Evolutionary conservation across 2,329 filamentous ascomycete species (phyloP), one percentile per base, ranked within the genome.

Genomic region (Hymenoscyphus fraxineus): DNA sequence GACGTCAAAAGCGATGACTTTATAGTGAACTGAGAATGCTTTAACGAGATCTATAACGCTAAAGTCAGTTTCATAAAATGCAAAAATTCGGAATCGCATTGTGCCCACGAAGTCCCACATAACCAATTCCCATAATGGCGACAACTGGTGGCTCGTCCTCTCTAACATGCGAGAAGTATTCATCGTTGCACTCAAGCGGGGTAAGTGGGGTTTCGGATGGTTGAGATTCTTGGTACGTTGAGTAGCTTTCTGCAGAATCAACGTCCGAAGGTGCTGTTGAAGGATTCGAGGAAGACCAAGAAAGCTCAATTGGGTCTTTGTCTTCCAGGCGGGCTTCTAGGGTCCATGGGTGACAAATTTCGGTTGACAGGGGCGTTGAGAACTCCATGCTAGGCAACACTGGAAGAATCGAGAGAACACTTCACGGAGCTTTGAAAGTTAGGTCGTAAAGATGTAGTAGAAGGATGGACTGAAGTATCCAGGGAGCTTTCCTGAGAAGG

Each of bases 121-220:
- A 84, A 51, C 82, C 82, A 16, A 83, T 80, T 3, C 82, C 82
- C 32, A 84, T 80, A 39, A 84, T 76, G 60, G 80, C 81, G 2
- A 83, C 77, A 12, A 59, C 38, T 15, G 39, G 5, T 79, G 64
- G 7, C 79, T 76, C 3, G 76, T 55, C 47, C 27, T 60, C 47
- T 54, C 47, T 54, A 27, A 54, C 47, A 54, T 10, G 47, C 27
- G 47, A 54, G 47, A 54, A 54, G 10, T 54, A 54, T 27, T 22
- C 47, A 15, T 54, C 19, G 19, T 54, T 22, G 22, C 47, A 54
- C 47, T 13, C 47, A 54, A 54, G 19, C 9, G 47, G 47, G 47
- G 47, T 54, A 54, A 54, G 47, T 5, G 47, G 47, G 13, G 19
- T 54, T 27, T 54, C 47, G 19, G 19, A 27, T 5, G 47, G 47